Conservation (phyloP, 306 rosid species). For the Prosopis cineraria region DNA sequence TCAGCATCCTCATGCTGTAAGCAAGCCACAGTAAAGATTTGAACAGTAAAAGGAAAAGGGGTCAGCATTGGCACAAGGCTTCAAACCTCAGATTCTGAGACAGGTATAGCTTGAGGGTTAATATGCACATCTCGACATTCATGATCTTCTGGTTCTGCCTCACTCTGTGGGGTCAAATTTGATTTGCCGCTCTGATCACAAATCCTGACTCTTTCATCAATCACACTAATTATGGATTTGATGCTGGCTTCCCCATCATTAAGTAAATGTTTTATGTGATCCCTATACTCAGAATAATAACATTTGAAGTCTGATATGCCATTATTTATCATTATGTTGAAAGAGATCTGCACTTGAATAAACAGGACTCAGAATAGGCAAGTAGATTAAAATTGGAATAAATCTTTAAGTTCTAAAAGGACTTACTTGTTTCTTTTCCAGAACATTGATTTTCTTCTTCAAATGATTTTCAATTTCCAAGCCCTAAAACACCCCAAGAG, state of each 20-base stretch:
- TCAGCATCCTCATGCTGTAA: background rate
- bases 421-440: conserved; percentile 84
- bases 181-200: conserved; percentile 44
- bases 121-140: conserved; percentile 66
- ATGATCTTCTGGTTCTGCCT: conserved; percentile 51
- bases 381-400: conserved; percentile 17
- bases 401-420: conserved; percentile 18
- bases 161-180: conserved; percentile 46
- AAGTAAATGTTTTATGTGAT: conserved; percentile 59
- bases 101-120: conserved; percentile 44
- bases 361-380: conserved; percentile 34
- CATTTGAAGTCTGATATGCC: conserved; percentile 57
- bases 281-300: conserved; percentile 60
- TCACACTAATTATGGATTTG: conserved; percentile 52
- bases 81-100: conserved; percentile 56
- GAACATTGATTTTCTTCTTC: conserved; percentile 66
- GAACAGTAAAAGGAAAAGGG: background rate
- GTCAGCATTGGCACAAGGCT: conserved; percentile 18
- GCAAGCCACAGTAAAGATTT: background rate
- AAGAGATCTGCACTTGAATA: conserved; percentile 57
- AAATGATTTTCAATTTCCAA: conserved; percentile 95
- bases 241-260: conserved; percentile 64
- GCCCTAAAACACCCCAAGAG: conserved; percentile 64
- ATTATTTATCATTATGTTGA: conserved; percentile 51
- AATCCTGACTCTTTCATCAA: conserved; percentile 54